Conservation (phyloP, 2,329 filamentous ascomycete genomes). For the Aureobasidium melanogenum region DNA sequence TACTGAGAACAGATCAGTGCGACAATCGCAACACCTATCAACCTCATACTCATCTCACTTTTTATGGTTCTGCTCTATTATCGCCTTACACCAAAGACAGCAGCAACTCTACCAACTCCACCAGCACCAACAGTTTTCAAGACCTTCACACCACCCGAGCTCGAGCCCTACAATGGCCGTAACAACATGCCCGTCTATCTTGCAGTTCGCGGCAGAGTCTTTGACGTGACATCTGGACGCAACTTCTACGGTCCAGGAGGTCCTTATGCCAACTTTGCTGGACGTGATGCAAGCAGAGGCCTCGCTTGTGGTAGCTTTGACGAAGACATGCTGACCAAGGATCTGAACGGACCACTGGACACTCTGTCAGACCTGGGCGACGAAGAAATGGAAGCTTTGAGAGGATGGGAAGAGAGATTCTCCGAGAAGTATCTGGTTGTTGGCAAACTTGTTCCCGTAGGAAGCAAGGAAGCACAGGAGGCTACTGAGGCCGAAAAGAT, state of each 20-base stretch:
- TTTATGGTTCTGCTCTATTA: conserved; percentile 50
- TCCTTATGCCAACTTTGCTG: conserved; percentile 93
- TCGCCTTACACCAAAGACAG: conserved; percentile 39
- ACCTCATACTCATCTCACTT: conserved; percentile 51
- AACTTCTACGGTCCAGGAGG: conserved; percentile 96
- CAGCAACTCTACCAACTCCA: conserved; percentile 42
- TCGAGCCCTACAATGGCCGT: conserved; percentile 78
- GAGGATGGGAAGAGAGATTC: conserved; percentile 91
- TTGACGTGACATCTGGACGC: conserved; percentile 76
- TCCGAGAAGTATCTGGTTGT: conserved; percentile 92
- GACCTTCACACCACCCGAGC: conserved; percentile 70
- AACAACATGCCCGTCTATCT: conserved; percentile 71
- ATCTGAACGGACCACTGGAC: conserved; percentile 76
- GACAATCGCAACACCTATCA: conserved; percentile 50
- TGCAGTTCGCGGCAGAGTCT: conserved; percentile 82
- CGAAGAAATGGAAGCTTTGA: conserved; percentile 74
- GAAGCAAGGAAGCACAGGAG: conserved; percentile 24
- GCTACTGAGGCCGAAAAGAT: not conserved
- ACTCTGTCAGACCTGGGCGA: conserved; percentile 59
- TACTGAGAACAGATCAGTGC: conserved; percentile 32
- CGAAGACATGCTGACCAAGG: conserved; percentile 86
- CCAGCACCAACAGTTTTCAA: conserved; percentile 74
- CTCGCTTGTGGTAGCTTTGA: conserved; percentile 90
- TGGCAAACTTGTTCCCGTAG: conserved; percentile 66
- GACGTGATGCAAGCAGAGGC: conserved; percentile 79